Evolutionary conservation across 106 monocot species (phyloP).

Genomic region (Hemerocallis citrina): DNA sequence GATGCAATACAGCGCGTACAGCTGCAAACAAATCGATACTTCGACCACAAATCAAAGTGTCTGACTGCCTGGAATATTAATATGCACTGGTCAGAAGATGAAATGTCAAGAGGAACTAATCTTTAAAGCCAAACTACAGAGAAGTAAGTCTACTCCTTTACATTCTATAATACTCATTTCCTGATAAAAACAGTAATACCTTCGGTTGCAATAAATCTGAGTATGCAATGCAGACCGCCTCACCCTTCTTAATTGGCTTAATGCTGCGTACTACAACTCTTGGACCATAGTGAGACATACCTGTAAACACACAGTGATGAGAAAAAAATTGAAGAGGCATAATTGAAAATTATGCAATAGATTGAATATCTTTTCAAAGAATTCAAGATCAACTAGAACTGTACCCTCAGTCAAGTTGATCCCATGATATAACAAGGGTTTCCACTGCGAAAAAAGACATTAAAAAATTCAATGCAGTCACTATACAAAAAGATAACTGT

Average conservation of each 20-base stretch:
- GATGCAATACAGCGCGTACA: constrained; percentile 56
- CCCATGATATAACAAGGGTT: constrained; percentile 25
- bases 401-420: constrained; percentile 30
- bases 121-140: too few relatives aligned
- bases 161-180: background rate
- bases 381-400: constrained; percentile 3
- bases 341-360: background rate
- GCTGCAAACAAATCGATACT: constrained; percentile 62
- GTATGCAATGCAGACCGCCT: constrained; percentile 69
- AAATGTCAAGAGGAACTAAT: background rate
- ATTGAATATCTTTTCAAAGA: background rate
- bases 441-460: constrained; percentile 58
- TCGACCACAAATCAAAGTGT: constrained; percentile 51
- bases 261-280: constrained; percentile 61
- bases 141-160: background rate
- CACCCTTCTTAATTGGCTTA: constrained; percentile 54
- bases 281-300: constrained; percentile 47
- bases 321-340: background rate
- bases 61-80: constrained; percentile 42
- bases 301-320: constrained; percentile 15
- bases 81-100: background rate
- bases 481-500: too few relatives aligned
- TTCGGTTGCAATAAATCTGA: constrained; percentile 74
- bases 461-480: constrained; percentile 11
- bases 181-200: constrained; percentile 25